Evolutionary conservation across 352 stramenopile genomes (phyloP).

Genomic region (Phytophthora agathidicida): DNA sequence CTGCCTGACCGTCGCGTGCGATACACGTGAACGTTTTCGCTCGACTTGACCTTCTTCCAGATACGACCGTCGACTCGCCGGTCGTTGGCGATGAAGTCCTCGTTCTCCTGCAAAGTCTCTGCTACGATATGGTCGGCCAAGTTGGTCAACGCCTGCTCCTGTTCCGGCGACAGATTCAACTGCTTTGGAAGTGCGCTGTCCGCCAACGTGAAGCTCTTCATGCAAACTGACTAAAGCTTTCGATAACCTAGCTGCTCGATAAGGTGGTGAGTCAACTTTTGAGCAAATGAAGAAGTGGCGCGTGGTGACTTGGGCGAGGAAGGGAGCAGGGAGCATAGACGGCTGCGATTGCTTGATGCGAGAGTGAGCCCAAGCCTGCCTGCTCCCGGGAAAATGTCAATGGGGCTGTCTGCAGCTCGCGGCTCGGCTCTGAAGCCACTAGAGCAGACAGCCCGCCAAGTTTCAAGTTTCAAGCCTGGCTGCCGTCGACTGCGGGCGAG

Average conservation of each 20-base stretch:
- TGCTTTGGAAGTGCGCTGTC: conserved; percentile 20
- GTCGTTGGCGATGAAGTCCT: conserved; percentile 50
- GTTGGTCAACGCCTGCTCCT: conserved; percentile 52
- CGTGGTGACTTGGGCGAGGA: background rate
- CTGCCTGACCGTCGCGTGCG: conserved; percentile 43
- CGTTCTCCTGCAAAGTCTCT: conserved; percentile 60
- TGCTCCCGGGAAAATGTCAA: background rate
- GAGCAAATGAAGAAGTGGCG: conserved; percentile 20
- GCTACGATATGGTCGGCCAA: conserved; percentile 60
- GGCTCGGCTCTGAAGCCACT: conserved; percentile 23
- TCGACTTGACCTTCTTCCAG: conserved; percentile 62
- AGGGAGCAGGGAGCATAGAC: conserved; percentile 23
- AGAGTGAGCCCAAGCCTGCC: background rate
- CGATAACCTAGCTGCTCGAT: background rate
- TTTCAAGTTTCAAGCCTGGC: background rate
- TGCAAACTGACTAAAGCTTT: conserved; percentile 15
- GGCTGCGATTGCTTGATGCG: conserved; percentile 15
- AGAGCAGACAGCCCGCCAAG: conserved; percentile 24
- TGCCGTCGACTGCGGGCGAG: too few relatives aligned
- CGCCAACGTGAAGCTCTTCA: conserved; percentile 25
- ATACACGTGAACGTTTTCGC: conserved; percentile 63
- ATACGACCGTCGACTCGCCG: conserved; percentile 37
- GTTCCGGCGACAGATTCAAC: conserved; percentile 19
- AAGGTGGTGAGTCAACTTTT: conserved; percentile 4
- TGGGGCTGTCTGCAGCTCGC: conserved; percentile 14